phyloP scores from a whole-genome alignment of 352 stramenopile genomes.

The Chrysophaeum taylorii region DNA sequence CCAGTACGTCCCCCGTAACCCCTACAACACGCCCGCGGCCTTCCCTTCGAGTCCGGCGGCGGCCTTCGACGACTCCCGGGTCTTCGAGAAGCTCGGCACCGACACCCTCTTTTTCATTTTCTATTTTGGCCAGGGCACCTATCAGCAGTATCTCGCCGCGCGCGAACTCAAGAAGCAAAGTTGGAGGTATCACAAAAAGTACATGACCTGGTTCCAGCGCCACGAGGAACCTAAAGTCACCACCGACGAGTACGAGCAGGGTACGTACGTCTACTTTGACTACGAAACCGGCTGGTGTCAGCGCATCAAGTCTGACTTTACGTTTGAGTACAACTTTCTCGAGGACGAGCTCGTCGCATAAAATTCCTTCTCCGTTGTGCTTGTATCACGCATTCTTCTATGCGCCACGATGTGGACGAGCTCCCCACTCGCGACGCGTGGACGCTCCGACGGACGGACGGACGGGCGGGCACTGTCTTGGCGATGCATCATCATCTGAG shows the following conservation, averaged over 20 bases:
- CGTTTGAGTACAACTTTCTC: constrained; percentile 94
- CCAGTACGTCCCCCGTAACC: constrained; percentile 83
- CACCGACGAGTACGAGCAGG: constrained; percentile 96
- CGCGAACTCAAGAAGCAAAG: constrained; percentile 93
- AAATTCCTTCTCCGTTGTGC: constrained; percentile 36
- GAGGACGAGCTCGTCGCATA: constrained; percentile 53
- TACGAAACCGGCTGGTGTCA: constrained; percentile 97
- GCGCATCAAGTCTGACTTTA: constrained; percentile 97
- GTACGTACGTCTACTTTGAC: constrained; percentile 99
- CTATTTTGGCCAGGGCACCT: constrained; percentile 97
- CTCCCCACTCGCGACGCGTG: too few species aligned
- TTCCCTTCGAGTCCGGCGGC: constrained; percentile 73
- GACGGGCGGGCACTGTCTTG: too few species aligned
- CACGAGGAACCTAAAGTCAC: constrained; percentile 86
- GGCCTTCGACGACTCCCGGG: constrained; percentile 78
- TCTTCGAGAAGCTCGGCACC: constrained; percentile 94
- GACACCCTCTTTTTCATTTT: constrained; percentile 99
- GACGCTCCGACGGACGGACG: too few species aligned
- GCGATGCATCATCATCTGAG: too few species aligned
- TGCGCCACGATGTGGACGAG: constrained; percentile 24
- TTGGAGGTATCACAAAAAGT: constrained; percentile 99
- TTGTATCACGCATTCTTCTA: constrained; percentile 2
- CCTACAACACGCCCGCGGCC: constrained; percentile 75
- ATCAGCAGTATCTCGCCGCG: constrained; percentile 96
- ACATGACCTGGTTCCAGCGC: constrained; percentile 99